Evolutionary conservation across 352 stramenopile species (phyloP), one percentile per base, ranked within the genome.

Genomic region (Thraustotheca clavata): DNA sequence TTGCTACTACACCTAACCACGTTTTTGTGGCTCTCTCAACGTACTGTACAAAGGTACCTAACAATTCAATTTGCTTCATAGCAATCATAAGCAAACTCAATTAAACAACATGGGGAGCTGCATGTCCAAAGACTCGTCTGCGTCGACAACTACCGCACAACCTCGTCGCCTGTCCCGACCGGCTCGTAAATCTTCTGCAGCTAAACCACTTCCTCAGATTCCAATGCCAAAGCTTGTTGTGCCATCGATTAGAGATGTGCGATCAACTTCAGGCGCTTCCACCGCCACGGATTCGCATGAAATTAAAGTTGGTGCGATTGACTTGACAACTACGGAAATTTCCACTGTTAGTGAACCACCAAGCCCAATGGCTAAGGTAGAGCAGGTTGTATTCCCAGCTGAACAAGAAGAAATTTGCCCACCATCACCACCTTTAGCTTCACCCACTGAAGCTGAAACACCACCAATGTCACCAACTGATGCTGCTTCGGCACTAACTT

Each of bases 1-100:
- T 16, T 47, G 39, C 22, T 24, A n/a, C 39, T 24, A 24, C 39
- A n/a, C 39, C 4, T 2, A 24, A 47, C 27, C 39, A 20, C 34
- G 43, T 52, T 31, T 52, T 52, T 52, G 43, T 9, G 43, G 24
- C 8, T 1, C 9, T 2, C 43, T 18, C 9, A 35, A 35, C 24
- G 12, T 52, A 52, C 43, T 18, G 43, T 24, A 52, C 24, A 35
- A 31, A 31, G 7, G 11, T 31, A 52, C 43, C 43, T 31, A 52
- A 52, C 43, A 52, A 52, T 52, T 52, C 43, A 52, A 52, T 52
- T 52, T 52, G 43, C 43, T 2, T 18, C 39, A 24, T 43, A 16
- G 20, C 20, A 16, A 18, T 18, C 38, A 43, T 24, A n/a, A 47
- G 2, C 4, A 47, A n/a, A n/a, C n/a, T n/a, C n/a, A n/a, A n/a